phyloP scores from a whole-genome alignment of 2,329 filamentous ascomycete genomes.

The Ophiosphaerella korrae region DNA sequence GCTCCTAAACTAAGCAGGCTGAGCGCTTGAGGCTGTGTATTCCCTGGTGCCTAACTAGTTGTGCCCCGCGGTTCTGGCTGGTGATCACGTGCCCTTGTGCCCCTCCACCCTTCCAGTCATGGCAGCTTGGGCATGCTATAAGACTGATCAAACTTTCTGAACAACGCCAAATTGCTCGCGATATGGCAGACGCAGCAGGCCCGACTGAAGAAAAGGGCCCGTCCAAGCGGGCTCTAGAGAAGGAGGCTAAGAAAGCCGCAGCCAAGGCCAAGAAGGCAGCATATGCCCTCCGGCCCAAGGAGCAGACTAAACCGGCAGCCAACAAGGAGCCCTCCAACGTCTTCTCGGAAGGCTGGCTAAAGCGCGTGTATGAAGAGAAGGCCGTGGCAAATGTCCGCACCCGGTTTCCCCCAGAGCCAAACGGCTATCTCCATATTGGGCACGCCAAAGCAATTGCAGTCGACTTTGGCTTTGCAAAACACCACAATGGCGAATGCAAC shows the following conservation, averaged over 20 bases:
- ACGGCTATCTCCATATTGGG: constrained; percentile 91
- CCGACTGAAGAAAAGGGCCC: constrained; percentile 41
- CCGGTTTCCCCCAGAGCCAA: constrained; percentile 68
- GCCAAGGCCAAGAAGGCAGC: constrained; percentile 51
- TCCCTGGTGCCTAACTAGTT: too few relatives aligned
- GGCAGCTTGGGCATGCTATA: too few relatives aligned
- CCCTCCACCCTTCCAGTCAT: too few relatives aligned
- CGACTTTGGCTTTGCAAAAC: constrained; percentile 92
- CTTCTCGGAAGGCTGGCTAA: constrained; percentile 57
- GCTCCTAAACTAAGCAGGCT: too few relatives aligned
- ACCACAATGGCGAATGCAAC: constrained; percentile 78
- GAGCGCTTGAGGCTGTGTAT: too few relatives aligned
- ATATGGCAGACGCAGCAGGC: constrained; percentile 32
- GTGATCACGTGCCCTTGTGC: too few relatives aligned
- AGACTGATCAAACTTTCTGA: too few relatives aligned
- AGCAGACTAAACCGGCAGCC: constrained; percentile 38
- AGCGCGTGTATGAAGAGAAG: constrained; percentile 57
- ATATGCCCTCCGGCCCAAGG: constrained; percentile 49
- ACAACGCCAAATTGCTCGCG: neutral
- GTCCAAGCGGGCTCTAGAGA: constrained; percentile 57
- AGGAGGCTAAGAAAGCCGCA: constrained; percentile 56
- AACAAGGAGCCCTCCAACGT: constrained; percentile 43
- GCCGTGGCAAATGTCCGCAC: constrained; percentile 53
- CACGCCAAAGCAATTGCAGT: constrained; percentile 95
- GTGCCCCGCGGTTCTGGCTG: too few relatives aligned